These are phyloP conservation scores for Debaryomyces nepalensis DNA, from an alignment of 1,139 yeast species.

Conservation along the genomic window DNA sequence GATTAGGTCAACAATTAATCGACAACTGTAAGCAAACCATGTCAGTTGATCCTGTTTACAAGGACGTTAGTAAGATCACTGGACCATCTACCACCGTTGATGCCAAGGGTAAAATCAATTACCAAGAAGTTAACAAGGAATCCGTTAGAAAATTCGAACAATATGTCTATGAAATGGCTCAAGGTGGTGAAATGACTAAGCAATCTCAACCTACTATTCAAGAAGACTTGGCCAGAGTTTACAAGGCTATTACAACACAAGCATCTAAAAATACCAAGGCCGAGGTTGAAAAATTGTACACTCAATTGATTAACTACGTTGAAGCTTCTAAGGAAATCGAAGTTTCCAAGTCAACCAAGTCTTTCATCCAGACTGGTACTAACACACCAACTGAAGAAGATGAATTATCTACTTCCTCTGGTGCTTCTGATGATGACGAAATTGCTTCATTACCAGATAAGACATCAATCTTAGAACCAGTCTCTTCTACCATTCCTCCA, in stretches of 20 bases:
- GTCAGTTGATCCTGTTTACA: slow-evolving; percentile 84
- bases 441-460: slow-evolving; percentile 81
- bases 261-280: slow-evolving; percentile 66
- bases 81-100: slow-evolving; percentile 93
- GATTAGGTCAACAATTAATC: slow-evolving; percentile 88
- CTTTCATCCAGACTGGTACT: slow-evolving; percentile 39
- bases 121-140: slow-evolving; percentile 85
- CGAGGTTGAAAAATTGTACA: slow-evolving; percentile 81
- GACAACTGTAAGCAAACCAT: slow-evolving; percentile 93
- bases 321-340: slow-evolving; percentile 70
- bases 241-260: slow-evolving; percentile 79
- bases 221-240: slow-evolving; percentile 84
- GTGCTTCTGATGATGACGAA: slow-evolving; percentile 60
- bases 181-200: slow-evolving; percentile 85
- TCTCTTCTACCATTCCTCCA: slow-evolving; percentile 72
- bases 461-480: slow-evolving; percentile 72
- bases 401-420: slow-evolving; percentile 47
- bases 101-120: slow-evolving; percentile 82
- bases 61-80: slow-evolving; percentile 91
- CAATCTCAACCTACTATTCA: slow-evolving; percentile 70
- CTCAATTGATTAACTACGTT: slow-evolving; percentile 75
- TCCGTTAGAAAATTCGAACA: slow-evolving; percentile 94
- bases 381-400: slow-evolving; percentile 50
- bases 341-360: slow-evolving; percentile 49
- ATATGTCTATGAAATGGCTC: slow-evolving; percentile 95